Evolutionary conservation across 176 grass and related monocot species (phyloP), one percentile per base, ranked within the genome.

Genomic region (Aegilops longissima): DNA sequence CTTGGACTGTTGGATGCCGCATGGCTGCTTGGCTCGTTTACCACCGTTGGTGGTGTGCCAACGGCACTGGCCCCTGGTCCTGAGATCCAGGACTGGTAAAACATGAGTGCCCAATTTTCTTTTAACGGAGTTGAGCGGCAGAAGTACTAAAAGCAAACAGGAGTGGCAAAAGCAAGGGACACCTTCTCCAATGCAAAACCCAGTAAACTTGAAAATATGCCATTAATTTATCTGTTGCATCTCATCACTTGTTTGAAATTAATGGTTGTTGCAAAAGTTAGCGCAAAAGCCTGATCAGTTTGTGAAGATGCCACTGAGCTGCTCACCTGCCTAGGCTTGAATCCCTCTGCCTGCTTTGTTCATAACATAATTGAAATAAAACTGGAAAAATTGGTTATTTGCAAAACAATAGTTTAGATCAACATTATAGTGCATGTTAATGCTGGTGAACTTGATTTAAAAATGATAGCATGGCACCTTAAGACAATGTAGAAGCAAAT

Each of bases 391-490:
- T 2, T 27, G 4, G 30, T 36, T 4, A n/a, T 39, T 59, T 38
- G 21, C 40, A 24, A 83, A 83, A 73, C n/a, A 11, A 21, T 83
- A 39, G 34, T 83, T 25, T 59, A 52, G 31, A 21, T 82, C 44
- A 83, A 58, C 65, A 27, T 80, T 3, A 1, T 73, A 54, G 16
- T 12, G 21, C 10, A 18, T 23, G 35, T 42, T 73, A 31, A 56
- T 34, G n/a, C 30, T 36, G 62, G 67, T 14, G 68, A 61, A 36
- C 47, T 72, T 68, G 66, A 68, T 84, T 75, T 65, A 33, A 59
- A 58, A 76, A 39, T 44, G 45, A 66, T 83, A 72, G 30, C 17
- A 73, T 79, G 16, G 9, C 10, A 27, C 25, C 35, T 78, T 44
- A 73, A 73, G 45, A 66, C 14, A 80, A 17, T 16, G 16, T 51